phyloP scores from a whole-genome alignment of 1,284 basidiomycete genomes.

The Fomitopsis palustris region DNA sequence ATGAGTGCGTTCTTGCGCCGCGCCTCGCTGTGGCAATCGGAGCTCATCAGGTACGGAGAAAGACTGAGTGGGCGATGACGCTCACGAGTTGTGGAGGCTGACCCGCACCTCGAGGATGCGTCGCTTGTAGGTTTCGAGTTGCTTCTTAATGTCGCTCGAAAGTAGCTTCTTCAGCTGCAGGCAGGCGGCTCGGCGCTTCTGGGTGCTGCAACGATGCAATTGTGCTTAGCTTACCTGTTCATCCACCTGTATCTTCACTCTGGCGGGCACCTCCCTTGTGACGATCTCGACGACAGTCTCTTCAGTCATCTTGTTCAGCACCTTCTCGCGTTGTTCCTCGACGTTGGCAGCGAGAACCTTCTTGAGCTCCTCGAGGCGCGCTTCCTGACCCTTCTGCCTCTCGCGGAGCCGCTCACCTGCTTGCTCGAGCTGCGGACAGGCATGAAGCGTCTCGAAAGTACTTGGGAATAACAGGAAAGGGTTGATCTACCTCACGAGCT shows the following conservation, averaged over 20 bases:
- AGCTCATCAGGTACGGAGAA: not conserved
- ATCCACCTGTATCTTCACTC: constrained; percentile 30
- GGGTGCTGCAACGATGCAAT: not conserved
- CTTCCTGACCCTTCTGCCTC: constrained; percentile 37
- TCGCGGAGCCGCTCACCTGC: constrained; percentile 34
- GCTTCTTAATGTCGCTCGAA: constrained; percentile 38
- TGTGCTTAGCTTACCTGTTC: no score
- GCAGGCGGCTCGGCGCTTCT: not conserved
- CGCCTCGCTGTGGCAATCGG: constrained; percentile 38
- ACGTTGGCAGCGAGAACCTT: constrained; percentile 28
- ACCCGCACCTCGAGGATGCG: constrained; percentile 35
- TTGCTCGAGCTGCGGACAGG: constrained; percentile 41
- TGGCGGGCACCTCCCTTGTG: constrained; percentile 31
- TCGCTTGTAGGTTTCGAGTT: constrained; percentile 33
- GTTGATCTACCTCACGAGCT: constrained; percentile 35
- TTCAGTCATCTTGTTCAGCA: constrained; percentile 32
- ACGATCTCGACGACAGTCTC: constrained; percentile 25
- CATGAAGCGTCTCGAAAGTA: no score
- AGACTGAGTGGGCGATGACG: not conserved
- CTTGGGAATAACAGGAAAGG: not conserved
- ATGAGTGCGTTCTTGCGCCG: constrained; percentile 44
- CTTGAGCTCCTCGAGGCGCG: constrained; percentile 34
- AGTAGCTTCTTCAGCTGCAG: constrained; percentile 41
- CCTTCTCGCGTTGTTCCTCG: constrained; percentile 31
- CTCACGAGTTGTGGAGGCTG: constrained; percentile 47